phyloP scores from a whole-genome alignment of 2,329 filamentous ascomycete species.

The Ascocoryne sarcoides region DNA sequence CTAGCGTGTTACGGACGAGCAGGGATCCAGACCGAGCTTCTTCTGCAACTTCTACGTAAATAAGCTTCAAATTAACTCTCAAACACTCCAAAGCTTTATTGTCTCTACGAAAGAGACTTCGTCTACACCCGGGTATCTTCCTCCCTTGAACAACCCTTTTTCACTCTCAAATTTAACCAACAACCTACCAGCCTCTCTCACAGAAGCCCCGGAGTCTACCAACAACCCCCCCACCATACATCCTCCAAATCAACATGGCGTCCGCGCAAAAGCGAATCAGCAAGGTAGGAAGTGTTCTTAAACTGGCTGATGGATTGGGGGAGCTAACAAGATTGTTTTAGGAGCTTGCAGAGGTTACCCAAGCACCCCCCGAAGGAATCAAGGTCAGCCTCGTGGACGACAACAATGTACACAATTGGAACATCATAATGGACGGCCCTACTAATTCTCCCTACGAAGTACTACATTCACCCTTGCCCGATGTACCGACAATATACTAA shows the following conservation, averaged over 20 bases:
- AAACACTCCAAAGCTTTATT: neutral
- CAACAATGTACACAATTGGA: slow-evolving; percentile 59
- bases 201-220: neutral
- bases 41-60: neutral
- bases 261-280: slow-evolving; percentile 22
- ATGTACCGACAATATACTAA: no score
- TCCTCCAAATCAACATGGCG: neutral
- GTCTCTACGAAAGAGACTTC: no score
- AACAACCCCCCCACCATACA: neutral
- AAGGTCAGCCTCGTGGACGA: slow-evolving; percentile 50
- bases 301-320: neutral
- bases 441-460: slow-evolving; percentile 57
- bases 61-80: neutral
- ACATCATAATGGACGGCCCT: slow-evolving; percentile 57
- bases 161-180: no score
- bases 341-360: slow-evolving; percentile 52
- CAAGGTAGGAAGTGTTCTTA: slow-evolving; percentile 12
- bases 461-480: no score
- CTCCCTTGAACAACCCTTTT: no score
- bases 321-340: slow-evolving; percentile 26
- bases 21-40: slow-evolving; percentile 1
- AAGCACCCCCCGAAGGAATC: slow-evolving; percentile 47
- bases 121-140: no score
- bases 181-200: neutral
- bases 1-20: slow-evolving; percentile 1